A percentile compares a stretch with the other conserved stretches of the same genome.
These are phyloP conservation scores for Knufia petricola DNA, from an alignment of 2,329 filamentous ascomycete genomes.

Conservation along the genomic window DNA sequence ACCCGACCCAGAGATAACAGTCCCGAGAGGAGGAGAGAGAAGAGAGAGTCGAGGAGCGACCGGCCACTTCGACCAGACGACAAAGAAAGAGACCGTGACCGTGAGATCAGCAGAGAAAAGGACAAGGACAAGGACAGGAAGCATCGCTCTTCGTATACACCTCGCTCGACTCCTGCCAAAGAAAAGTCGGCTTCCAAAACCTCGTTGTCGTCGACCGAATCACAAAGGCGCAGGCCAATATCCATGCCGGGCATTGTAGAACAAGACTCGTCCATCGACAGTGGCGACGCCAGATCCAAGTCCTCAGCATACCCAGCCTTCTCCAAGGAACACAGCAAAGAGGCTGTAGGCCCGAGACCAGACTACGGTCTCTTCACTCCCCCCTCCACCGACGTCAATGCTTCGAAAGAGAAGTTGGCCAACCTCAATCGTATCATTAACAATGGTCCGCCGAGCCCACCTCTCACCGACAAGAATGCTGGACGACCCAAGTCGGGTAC, in stretches of 20 bases:
- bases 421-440: slow-evolving; percentile 19
- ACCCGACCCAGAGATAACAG: slow-evolving; percentile 21
- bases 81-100: slow-evolving; percentile 3
- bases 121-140: slow-evolving; percentile 16
- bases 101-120: no score
- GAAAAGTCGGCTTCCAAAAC: slow-evolving; percentile 20
- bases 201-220: slow-evolving; percentile 22
- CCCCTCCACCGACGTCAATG: slow-evolving; percentile 60
- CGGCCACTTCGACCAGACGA: background rate
- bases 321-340: slow-evolving; percentile 86
- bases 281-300: slow-evolving; percentile 36
- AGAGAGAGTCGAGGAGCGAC: slow-evolving; percentile 17
- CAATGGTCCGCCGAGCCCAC: slow-evolving; percentile 39
- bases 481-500: slow-evolving; percentile 25
- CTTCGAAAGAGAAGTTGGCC: slow-evolving; percentile 34
- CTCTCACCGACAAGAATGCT: slow-evolving; percentile 36
- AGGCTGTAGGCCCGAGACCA: slow-evolving; percentile 55
- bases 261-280: slow-evolving; percentile 11
- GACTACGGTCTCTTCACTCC: slow-evolving; percentile 49
- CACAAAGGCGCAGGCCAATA: slow-evolving; percentile 23
- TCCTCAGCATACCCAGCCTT: slow-evolving; percentile 65
- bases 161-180: slow-evolving; percentile 17
- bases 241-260: slow-evolving; percentile 23
- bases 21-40: slow-evolving; percentile 18
- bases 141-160: slow-evolving; percentile 11